Evolutionary conservation across 2,329 filamentous ascomycete genomes (phyloP), one percentile per base, ranked within the genome.

Genomic region (Teratosphaeria nubilosa): DNA sequence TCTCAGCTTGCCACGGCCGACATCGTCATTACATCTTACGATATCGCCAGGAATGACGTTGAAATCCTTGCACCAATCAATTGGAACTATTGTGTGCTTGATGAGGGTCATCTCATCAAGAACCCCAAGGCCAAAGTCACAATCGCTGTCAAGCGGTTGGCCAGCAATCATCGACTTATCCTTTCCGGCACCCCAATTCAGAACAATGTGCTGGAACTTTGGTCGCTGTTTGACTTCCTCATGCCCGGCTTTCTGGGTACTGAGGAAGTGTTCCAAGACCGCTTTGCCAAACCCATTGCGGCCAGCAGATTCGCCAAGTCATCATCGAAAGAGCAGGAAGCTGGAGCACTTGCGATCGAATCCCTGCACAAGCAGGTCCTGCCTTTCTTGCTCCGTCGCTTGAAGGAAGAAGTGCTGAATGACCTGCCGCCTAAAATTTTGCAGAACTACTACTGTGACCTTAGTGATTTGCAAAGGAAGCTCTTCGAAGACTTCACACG

Each of bases 361-460:
- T 94, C 94, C n/a, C 79, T 99, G 24, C 94, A 99, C 76, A 99
- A 99, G 73, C 94, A 99, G 71, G 95, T 99, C 1, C 78, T 99
- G 34, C 94, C 94, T 1, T 99, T 99, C 85, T 79, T 99, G 61
- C 83, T 99, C 45, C 90, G 94, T 60, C 91, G 94, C 67, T 82
- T 99, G 66, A 99, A 99, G 76, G 94, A 99, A 75, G 94, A 99
- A 73, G 94, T 99, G 20, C 80, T 99, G 60, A 89, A 99, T 66
- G 94, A 99, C 68, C 79, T 99, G 9, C 94, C 94, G 1, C 94
- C 94, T 7, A 99, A 99, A 84, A 99, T 99, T 68, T 78, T 99
- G 55, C 94, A 99, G 72, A 99, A 99, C 74, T 99, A 99, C 77
- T 99, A 99, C 76, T 99, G 94, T 73, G 94, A 99, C 69, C 85